phyloP scores from a whole-genome alignment of 176 grass and related monocot species.

The Lolium multiflorum region DNA sequence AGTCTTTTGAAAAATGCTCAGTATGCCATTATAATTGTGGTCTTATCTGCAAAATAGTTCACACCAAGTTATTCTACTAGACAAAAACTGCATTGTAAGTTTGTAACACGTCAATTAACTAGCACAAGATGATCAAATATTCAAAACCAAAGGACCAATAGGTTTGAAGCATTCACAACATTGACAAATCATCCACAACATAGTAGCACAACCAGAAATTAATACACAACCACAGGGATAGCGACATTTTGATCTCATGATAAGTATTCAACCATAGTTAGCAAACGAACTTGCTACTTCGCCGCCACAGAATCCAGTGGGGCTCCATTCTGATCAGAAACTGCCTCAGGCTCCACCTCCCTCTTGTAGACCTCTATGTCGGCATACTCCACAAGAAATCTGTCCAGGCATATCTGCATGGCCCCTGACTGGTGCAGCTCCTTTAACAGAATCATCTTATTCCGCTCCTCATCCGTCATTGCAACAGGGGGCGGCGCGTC shows the following conservation, averaged over 20 bases:
- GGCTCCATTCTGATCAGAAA: not conserved
- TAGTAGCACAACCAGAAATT: not conserved
- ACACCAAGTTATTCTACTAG: not conserved
- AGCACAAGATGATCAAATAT: not conserved
- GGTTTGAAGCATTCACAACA: not conserved
- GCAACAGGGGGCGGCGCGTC: not conserved
- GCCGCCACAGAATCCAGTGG: not conserved
- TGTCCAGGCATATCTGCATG: not conserved
- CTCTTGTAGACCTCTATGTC: not conserved
- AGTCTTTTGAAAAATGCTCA: too few relatives aligned
- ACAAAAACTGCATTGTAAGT: not conserved
- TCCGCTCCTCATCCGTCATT: slow-evolving; percentile 37
- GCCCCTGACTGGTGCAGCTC: not conserved
- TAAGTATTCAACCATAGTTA: not conserved
- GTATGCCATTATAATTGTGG: too few relatives aligned
- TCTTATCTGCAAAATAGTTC: not conserved
- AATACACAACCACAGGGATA: not conserved
- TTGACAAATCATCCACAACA: not conserved
- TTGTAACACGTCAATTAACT: not conserved
- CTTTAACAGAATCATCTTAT: not conserved
- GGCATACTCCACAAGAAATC: not conserved
- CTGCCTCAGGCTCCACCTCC: not conserved
- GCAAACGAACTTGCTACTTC: not conserved
- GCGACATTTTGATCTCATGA: not conserved
- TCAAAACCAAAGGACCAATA: not conserved